These are phyloP conservation scores for Blakeslea trispora DNA, from an alignment of 371 early-diverging fungal genomes.

Conservation along the genomic window DNA sequence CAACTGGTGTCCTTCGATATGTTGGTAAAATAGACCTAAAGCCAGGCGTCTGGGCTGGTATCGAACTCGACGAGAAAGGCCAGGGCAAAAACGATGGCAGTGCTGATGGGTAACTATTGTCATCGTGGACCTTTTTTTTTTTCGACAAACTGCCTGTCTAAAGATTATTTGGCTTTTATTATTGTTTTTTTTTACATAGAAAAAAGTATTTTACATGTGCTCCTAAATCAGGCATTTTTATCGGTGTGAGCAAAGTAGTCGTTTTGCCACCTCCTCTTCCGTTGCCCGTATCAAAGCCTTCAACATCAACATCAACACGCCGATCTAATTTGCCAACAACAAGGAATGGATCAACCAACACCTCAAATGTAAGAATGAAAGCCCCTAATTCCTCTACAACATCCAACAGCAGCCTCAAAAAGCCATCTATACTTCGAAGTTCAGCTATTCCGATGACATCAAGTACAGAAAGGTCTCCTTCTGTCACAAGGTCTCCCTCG, in stretches of 20 bases:
- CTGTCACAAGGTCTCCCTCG: background rate
- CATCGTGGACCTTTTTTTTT: background rate
- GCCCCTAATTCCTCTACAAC: constrained; percentile 2
- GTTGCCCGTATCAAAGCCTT: constrained; percentile 9
- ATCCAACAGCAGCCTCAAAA: constrained; percentile 6
- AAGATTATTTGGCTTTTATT: no score
- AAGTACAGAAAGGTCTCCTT: background rate
- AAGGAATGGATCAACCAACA: constrained; percentile 4
- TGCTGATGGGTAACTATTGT: constrained; percentile 57
- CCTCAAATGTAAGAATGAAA: constrained; percentile 6
- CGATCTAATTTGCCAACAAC: constrained; percentile 18
- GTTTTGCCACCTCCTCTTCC: constrained; percentile 19
- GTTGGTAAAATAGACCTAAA: constrained; percentile 28
- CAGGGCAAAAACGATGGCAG: constrained; percentile 82
- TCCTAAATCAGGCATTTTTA: constrained; percentile 71
- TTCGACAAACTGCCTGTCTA: no score
- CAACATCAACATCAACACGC: constrained; percentile 11
- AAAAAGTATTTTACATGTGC: constrained; percentile 68
- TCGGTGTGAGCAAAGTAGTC: constrained; percentile 61
- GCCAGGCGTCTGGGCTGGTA: constrained; percentile 78
- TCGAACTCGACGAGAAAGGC: constrained; percentile 63
- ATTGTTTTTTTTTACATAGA: constrained; percentile 10
- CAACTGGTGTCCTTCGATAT: constrained; percentile 63
- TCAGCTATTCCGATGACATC: constrained; percentile 1
- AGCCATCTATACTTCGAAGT: constrained; percentile 8